Base-by-base conservation (phyloP, 345 rosid species). In the Citrus medica region DNA sequence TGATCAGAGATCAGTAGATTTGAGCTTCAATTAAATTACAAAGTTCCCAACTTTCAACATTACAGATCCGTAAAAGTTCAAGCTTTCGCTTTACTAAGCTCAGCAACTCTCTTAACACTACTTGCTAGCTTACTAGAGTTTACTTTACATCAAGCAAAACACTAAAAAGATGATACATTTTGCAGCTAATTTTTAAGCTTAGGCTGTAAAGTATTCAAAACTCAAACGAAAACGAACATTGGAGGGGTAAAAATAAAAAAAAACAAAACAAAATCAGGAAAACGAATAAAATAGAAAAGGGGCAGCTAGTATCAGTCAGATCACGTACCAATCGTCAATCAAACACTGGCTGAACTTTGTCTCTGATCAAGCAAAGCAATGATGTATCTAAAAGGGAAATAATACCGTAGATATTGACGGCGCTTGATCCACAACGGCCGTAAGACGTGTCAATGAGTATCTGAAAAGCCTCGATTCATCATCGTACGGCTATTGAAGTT, bases 261-360 rank as follows among this genome's bases (percentile, higher is more conserved):
- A 21, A 4, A 1, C 2, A 48, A 28, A 32, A 64, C 64, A 51
- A 56, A n/a, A 56, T 71, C 25, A 53, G 10, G 25, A 33, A 30
- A 40, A 9, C 14, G 33, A 19, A 55, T 8, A 6, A 46, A 35
- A 76, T n/a, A 56, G 16, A 22, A 28, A 27, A 60, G 38, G 65
- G 7, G 2, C 28, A 6, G 61, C 21, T 30, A 48, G 25, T n/a
- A 65, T 32, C 63, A 55, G 72, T 22, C 63, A 67, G 72, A 76
- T 76, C 65, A 66, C 79, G 72, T 67, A 76, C 79, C 79, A 76
- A 66, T 76, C 35, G 63, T 12, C 21, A 24, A 53, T 51, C 56
- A 53, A 53, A 63, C 56, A 74, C 56, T 27, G 68, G 35, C 69
- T 53, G 16, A 28, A 30, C 46, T 74, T 62, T 37, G n/a, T 55